Evolutionary conservation across 2,329 filamentous ascomycete species (phyloP).

Genomic region (Aspergillus puulaauensis): DNA sequence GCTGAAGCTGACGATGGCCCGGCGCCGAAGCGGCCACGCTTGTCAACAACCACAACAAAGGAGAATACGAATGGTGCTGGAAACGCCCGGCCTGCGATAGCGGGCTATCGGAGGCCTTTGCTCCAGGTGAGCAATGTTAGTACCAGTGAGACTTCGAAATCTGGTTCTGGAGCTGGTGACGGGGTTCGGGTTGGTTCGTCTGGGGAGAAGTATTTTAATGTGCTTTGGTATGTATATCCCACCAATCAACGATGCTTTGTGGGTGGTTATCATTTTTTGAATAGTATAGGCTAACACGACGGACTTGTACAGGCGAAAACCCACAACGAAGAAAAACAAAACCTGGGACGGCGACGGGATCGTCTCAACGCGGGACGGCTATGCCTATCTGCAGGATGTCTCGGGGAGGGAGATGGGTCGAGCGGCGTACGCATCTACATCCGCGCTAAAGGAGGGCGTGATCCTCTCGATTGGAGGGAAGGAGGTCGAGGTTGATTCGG

Average conservation of each 20-base stretch:
- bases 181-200: slow-evolving; percentile 10
- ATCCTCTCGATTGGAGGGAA: slow-evolving; percentile 64
- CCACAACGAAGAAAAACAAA: slow-evolving; percentile 71
- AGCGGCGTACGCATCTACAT: slow-evolving; percentile 52
- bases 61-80: slow-evolving; percentile 14
- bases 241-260: no score
- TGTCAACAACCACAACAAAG: slow-evolving; percentile 17
- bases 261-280: no score
- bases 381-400: slow-evolving; percentile 61
- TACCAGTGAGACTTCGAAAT: background rate
- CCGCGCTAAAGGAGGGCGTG: slow-evolving; percentile 60
- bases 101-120: slow-evolving; percentile 30
- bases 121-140: slow-evolving; percentile 30
- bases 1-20: slow-evolving; percentile 9
- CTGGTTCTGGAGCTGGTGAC: background rate
- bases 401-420: slow-evolving; percentile 64
- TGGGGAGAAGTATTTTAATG: slow-evolving; percentile 46
- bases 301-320: slow-evolving; percentile 57
- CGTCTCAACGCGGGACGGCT: slow-evolving; percentile 57
- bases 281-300: no score
- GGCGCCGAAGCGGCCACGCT: slow-evolving; percentile 38
- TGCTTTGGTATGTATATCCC: slow-evolving; percentile 40
- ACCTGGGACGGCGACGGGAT: slow-evolving; percentile 75
- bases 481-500: slow-evolving; percentile 66
- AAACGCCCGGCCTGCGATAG: slow-evolving; percentile 8